Conservation (phyloP, 2,329 filamentous ascomycete species). For the Dactylellina drechsleri region DNA sequence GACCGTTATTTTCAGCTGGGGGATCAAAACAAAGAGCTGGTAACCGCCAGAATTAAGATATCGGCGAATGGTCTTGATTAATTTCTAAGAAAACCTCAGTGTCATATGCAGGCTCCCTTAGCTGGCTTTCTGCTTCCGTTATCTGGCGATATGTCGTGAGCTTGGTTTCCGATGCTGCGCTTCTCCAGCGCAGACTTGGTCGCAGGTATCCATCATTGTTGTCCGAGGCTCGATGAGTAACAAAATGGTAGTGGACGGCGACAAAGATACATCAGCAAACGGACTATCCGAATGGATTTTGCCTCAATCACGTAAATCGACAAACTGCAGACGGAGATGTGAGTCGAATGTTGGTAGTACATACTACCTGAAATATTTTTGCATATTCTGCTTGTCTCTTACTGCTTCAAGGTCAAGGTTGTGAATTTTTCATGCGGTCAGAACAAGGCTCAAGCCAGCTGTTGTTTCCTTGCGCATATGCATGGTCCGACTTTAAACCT, state of each 20-base stretch:
- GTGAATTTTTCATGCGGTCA: conserved; percentile 35
- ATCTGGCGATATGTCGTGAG: conserved; percentile 1
- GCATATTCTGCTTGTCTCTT: conserved; percentile 20
- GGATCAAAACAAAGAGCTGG: neutral
- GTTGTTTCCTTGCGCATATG: conserved; percentile 16
- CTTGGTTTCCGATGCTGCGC: neutral
- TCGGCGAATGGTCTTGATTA: neutral
- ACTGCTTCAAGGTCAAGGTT: conserved; percentile 38
- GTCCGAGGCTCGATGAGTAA: neutral
- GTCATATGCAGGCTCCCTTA: conserved; percentile 1
- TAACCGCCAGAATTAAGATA: neutral
- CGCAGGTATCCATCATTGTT: conserved; percentile 4
- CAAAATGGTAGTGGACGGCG: no score
- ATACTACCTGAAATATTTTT: conserved; percentile 20
- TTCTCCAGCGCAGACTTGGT: neutral
- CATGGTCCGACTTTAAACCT: conserved; percentile 18
- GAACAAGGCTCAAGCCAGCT: conserved; percentile 35
- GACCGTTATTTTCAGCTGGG: neutral
- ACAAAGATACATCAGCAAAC: neutral
- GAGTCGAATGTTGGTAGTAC: conserved; percentile 7
- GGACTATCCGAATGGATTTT: conserved; percentile 29
- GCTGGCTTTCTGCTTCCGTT: neutral
- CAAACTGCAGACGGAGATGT: conserved; percentile 2
- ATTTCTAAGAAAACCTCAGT: neutral
- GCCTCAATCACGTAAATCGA: conserved; percentile 50